Evolutionary conservation across 2,329 filamentous ascomycete species (phyloP), one percentile per base, ranked within the genome.

Genomic region (Eurotiales sp.): DNA sequence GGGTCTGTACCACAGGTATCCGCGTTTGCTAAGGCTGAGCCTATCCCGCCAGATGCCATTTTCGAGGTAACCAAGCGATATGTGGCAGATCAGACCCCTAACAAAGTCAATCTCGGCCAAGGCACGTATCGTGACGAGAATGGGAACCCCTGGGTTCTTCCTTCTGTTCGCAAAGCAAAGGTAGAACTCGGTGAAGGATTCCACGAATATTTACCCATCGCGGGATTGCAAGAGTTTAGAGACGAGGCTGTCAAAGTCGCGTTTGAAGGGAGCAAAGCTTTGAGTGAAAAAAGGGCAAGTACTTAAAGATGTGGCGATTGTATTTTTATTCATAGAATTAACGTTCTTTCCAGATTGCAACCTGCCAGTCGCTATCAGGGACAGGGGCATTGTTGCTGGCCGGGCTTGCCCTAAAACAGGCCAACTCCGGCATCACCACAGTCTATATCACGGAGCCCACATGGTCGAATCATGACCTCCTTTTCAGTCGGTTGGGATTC

Each of bases 381-480:
- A 46, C 47, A 46, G 49, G 48, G 15, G 36, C 48, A 39, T 11
- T 55, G 50, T 19, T 59, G 53, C 32, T 65, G 21, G 58, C 57
- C 22, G 90, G 88, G 25, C 70, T 95, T 14, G 19, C 34, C 14
- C 23, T 50, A 12, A 19, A 43, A 40, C 92, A 97, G 75, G 93
- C 90, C 64, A 91, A 97, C 72, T 96, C 92, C 45, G 92, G 93
- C 59, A 97, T 92, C 54, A 61, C 61, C 1, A 59, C 64, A 3
- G 82, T 95, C 70, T 96, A 95, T 78, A 79, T 96, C 69, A 95
- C 90, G 60, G 86, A 86, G 68, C 92, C 93, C 37, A 97, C 92
- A 51, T 99, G 93, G 92, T 89, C 87, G 57, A 97, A 99, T 76
- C 92, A 99, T 81, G 85, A 91, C 74, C 90, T 96, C 72, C 95